These are phyloP conservation scores for Diaporthe caulivora DNA, from an alignment of 2,329 filamentous ascomycete species.

Conservation along the genomic window DNA sequence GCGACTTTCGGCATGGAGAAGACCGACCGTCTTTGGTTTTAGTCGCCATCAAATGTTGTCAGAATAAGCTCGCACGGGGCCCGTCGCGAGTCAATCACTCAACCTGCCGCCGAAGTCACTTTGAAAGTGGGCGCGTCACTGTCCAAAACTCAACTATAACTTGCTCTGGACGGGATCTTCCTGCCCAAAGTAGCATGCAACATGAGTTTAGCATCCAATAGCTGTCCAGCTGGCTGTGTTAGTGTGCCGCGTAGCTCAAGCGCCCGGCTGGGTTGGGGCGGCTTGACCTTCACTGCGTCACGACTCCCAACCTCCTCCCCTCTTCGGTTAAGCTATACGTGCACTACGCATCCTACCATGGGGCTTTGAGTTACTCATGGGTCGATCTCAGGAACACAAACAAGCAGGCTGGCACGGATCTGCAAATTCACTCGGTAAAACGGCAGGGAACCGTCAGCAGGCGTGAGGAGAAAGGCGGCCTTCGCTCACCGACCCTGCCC, in stretches of 20 bases:
- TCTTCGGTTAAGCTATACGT: not conserved
- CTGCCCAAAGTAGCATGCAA: constrained; percentile 8
- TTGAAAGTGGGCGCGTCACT: not conserved
- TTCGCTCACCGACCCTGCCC: constrained; percentile 6
- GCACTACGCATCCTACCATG: too few relatives aligned
- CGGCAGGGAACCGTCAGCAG: not conserved
- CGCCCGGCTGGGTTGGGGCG: not conserved
- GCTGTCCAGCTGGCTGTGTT: too few relatives aligned
- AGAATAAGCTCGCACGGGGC: constrained; percentile 12
- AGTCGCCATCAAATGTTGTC: not conserved
- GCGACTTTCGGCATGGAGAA: not conserved
- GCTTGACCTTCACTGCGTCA: constrained; percentile 7
- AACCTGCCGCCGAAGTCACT: not conserved
- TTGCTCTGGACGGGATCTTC: not conserved
- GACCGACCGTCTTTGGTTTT: too few relatives aligned
- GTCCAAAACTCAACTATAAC: constrained; percentile 13
- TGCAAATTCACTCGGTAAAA: not conserved
- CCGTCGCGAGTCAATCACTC: not conserved
- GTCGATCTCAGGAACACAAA: not conserved
- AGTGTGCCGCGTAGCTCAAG: not conserved
- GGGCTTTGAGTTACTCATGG: not conserved
- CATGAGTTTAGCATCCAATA: not conserved
- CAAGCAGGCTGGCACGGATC: not conserved
- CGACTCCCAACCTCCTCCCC: constrained; percentile 14
- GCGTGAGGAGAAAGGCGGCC: not conserved